Conservation (phyloP, 1,284 basidiomycete genomes). For the Neolentinus lepideus region DNA sequence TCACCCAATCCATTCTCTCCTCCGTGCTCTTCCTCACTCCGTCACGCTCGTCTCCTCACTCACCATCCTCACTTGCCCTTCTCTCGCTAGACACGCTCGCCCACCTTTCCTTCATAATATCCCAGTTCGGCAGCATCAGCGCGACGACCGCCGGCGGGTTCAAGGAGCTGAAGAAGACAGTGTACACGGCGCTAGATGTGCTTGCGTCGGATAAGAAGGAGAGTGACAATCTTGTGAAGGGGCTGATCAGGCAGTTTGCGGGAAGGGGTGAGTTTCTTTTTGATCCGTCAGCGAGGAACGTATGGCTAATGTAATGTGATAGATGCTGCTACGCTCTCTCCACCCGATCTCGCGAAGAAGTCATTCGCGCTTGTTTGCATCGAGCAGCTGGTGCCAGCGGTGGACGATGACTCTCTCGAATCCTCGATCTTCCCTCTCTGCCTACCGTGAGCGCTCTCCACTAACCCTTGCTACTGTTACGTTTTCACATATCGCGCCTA, state of each 20-base stretch:
- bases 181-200: slow-evolving; percentile 67
- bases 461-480: slow-evolving; percentile 6
- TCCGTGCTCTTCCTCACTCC: slow-evolving; percentile 19
- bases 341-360: slow-evolving; percentile 33
- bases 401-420: slow-evolving; percentile 41
- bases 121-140: slow-evolving; percentile 66
- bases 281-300: not conserved
- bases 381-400: slow-evolving; percentile 60
- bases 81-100: slow-evolving; percentile 45
- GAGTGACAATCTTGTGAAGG: slow-evolving; percentile 29
- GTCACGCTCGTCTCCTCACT: slow-evolving; percentile 14
- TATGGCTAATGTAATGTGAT: not conserved
- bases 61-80: slow-evolving; percentile 40
- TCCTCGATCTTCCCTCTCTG: slow-evolving; percentile 49
- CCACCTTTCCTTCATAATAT: slow-evolving; percentile 63
- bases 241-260: slow-evolving; percentile 27
- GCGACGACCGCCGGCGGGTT: slow-evolving; percentile 44
- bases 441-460: slow-evolving; percentile 40
- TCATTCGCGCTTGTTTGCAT: slow-evolving; percentile 58
- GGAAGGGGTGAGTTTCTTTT: slow-evolving; percentile 21
- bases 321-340: not conserved
- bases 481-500: slow-evolving; percentile 16
- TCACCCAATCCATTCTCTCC: slow-evolving; percentile 52
- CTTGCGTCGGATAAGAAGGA: slow-evolving; percentile 38
- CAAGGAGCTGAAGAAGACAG: slow-evolving; percentile 57